Base-by-base conservation (phyloP, 768 basidiomycete genomes). In the Daedaleopsis nitida region DNA sequence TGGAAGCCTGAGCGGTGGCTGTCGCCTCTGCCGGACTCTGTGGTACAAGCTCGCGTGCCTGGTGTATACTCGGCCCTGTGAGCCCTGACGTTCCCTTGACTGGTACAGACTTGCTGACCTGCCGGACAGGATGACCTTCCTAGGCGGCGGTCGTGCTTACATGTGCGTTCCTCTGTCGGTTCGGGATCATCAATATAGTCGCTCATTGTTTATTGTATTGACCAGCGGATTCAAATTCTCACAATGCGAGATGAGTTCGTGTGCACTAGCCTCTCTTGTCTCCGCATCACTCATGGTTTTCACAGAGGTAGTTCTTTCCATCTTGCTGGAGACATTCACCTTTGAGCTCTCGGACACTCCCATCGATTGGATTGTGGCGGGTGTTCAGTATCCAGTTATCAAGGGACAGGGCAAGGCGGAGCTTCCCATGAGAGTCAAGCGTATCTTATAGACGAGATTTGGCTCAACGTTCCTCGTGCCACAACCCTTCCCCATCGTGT, bases 71-170 rank as follows among this genome's bases (percentile, higher is more conserved):
- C n/a, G n/a, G n/a, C n/a, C n/a, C n/a, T n/a, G n/a, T n/a, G n/a
- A n/a, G n/a, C n/a, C n/a, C n/a, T n/a, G n/a, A n/a, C n/a, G n/a
- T n/a, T n/a, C n/a, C n/a, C n/a, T n/a, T n/a, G n/a, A n/a, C n/a
- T 69, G 12, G 21, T 52, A 13, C 39, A 64, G 14, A 59, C 62
- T 0, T 45, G 56, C 38, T 52, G 64, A 2, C 65, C 65, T 13
- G 65, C 62, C 14, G 13, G 9, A 16, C 38, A 80, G 79, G 24
- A 76, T 80, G 77, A 80, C 80, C 0, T 82, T 80, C 66, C 57
- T 77, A 16, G 79, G 74, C 35, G 80, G 80, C 16, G 72, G 74
- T 13, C 69, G 80, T 16, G 73, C 78, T 9, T 82, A 80, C 74
- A 79, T 82, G 79, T 80, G 48, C 62, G 78, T 72, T 10, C 21